Base-by-base conservation (phyloP, 768 basidiomycete genomes). In the Lentinus brumalis region DNA sequence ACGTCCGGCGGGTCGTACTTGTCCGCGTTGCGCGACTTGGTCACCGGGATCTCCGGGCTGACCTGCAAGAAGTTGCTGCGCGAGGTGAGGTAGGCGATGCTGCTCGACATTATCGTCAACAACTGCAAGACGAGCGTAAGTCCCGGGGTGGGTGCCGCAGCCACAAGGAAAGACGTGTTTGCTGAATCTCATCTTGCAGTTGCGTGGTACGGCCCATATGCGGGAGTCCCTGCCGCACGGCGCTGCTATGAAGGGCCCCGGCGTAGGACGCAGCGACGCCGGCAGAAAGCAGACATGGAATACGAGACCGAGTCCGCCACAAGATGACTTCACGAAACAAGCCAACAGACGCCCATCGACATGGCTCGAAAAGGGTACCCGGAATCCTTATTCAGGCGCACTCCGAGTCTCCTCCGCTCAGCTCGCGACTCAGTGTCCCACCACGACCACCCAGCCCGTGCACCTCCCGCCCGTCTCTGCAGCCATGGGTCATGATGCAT, bases 21-120 rank as follows among this genome's bases (percentile, higher is more conserved):
- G 12, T 63, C 62, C 49, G 50, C 53, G n/a, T 55, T 84, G 53
- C 91, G 81, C 67, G 85, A 80, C 70, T 94, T 93, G 18, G 92
- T 95, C 62, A 96, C 77, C n/a, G 94, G 94, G 41, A 95, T 81
- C 39, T 90, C 85, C 9, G 81, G 77, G 71, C 86, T 87, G 73
- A 96, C 84, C 74, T 92, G 91, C 32, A 85, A 74, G 69, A 94
- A 94, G 68, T 86, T 86, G 51, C 91, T 79, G 40, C 88, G 83
- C 44, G 85, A 63, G 12, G 89, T 90, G 61, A 96, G 83, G 76
- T 96, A 94, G 50, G 83, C 80, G 62, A 96, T 83, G 62, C 83
- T 89, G 66, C 85, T 87, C 57, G 90, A 89, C 90, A 95, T 94
- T 74, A 96, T 95, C 64, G 82, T 87, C 66, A 96, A 83, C 70